Evolutionary conservation across 345 rosid species (phyloP).

Genomic region (Angophora floribunda): DNA sequence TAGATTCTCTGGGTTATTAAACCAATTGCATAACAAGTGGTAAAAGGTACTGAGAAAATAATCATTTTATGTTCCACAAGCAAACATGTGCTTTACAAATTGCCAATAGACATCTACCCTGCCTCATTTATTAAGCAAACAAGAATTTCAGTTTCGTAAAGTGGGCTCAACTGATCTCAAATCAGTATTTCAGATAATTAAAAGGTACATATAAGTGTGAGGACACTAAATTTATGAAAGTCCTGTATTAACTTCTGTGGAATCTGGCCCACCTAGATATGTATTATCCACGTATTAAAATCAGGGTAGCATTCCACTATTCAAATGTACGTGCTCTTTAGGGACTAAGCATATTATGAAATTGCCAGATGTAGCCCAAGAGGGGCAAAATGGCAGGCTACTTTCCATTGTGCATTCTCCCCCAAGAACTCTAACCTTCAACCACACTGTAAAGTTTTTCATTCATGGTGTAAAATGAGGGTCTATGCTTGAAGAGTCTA

Average conservation of each 20-base stretch:
- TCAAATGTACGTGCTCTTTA: neutral
- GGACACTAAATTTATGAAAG: neutral
- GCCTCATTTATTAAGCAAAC: neutral
- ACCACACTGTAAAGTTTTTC: neutral
- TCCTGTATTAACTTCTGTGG: neutral
- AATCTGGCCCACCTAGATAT: neutral
- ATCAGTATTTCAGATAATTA: neutral
- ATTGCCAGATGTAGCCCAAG: neutral
- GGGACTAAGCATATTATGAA: neutral
- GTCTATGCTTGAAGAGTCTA: neutral
- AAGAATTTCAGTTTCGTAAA: neutral
- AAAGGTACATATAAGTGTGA: neutral
- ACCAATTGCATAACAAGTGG: neutral
- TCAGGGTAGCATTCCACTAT: neutral
- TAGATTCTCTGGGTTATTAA: neutral
- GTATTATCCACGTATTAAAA: neutral
- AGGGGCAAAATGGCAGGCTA: neutral
- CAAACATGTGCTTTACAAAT: neutral
- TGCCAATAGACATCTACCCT: neutral
- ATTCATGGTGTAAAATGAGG: neutral
- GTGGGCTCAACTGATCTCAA: neutral
- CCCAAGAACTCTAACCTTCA: neutral
- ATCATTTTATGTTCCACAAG: neutral
- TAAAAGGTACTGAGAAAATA: neutral
- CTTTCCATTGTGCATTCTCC: neutral